These are phyloP conservation scores for Naganishia kalamii DNA, from an alignment of 768 basidiomycete species.

Conservation along the genomic window DNA sequence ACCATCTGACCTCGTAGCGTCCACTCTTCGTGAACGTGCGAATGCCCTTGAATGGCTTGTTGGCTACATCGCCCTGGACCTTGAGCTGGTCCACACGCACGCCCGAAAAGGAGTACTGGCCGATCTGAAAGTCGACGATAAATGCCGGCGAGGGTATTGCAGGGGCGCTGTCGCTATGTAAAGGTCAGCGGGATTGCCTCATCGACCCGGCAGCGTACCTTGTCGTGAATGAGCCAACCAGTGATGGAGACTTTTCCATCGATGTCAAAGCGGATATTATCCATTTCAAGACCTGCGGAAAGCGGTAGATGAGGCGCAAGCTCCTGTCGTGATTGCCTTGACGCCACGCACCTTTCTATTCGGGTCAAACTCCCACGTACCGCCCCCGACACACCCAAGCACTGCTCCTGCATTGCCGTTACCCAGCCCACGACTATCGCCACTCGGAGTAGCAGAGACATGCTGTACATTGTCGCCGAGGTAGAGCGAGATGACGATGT, in stretches of 20 bases:
- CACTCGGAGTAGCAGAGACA: conserved; percentile 63
- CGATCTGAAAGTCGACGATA: conserved; percentile 64
- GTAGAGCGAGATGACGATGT: conserved; percentile 63
- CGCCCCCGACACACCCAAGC: conserved; percentile 48
- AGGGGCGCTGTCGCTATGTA: conserved; percentile 49
- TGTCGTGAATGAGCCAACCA: conserved; percentile 72
- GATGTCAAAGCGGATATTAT: conserved; percentile 63
- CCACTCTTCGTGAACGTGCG: conserved; percentile 59
- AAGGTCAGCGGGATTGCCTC: neutral
- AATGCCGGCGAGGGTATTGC: conserved; percentile 67
- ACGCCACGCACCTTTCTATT: conserved; percentile 53
- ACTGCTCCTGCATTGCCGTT: conserved; percentile 18
- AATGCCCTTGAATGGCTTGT: conserved; percentile 90
- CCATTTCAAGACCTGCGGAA: conserved; percentile 66
- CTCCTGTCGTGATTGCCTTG: neutral
- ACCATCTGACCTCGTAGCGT: conserved; percentile 60
- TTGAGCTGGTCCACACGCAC: conserved; percentile 81
- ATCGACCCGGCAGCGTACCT: conserved; percentile 49
- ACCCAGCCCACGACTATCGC: conserved; percentile 28
- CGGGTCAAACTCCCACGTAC: conserved; percentile 76
- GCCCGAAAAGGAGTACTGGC: conserved; percentile 66
- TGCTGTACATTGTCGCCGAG: conserved; percentile 68
- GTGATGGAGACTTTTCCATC: conserved; percentile 58
- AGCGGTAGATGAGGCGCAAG: neutral
- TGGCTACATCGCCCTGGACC: conserved; percentile 62